Percentiles rank a stretch among this genome's conserved stretches.
Evolutionary conservation across 352 stramenopile genomes (phyloP).

Genomic region (Peronospora belbahrii): DNA sequence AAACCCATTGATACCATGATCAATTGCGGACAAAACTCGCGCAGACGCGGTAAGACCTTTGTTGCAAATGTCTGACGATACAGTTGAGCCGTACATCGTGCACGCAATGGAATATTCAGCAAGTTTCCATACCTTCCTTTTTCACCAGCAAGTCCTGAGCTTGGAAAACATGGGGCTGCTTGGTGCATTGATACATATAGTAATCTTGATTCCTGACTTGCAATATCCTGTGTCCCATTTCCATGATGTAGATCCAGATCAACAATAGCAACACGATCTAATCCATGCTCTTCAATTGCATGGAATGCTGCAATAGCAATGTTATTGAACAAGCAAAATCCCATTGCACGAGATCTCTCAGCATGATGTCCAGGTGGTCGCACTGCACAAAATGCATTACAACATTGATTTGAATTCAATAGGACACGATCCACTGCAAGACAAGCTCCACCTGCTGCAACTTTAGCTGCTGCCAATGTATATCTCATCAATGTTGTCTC

Average conservation of each 20-base stretch:
- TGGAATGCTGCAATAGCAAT: constrained; percentile 91
- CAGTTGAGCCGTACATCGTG: constrained; percentile 23
- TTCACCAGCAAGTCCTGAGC: constrained; percentile 32
- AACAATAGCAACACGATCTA: constrained; percentile 51
- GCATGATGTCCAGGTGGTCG: constrained; percentile 58
- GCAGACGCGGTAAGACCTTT: constrained; percentile 25
- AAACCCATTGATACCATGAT: constrained; percentile 83
- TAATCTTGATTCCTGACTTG: constrained; percentile 21
- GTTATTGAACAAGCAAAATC: constrained; percentile 97
- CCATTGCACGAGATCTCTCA: constrained; percentile 37
- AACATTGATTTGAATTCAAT: neutral
- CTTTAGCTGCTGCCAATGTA: constrained; percentile 50
- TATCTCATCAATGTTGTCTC: constrained; percentile 65
- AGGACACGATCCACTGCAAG: constrained; percentile 59
- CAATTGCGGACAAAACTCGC: constrained; percentile 69
- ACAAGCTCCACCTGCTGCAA: constrained; percentile 72
- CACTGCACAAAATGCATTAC: constrained; percentile 87
- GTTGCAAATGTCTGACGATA: constrained; percentile 35
- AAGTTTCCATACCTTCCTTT: constrained; percentile 32
- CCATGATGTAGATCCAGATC: constrained; percentile 84
- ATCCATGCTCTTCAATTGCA: constrained; percentile 61
- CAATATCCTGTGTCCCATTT: constrained; percentile 69
- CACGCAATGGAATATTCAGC: constrained; percentile 39
- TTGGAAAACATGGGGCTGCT: constrained; percentile 36
- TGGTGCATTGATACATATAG: constrained; percentile 57